A percentile compares a stretch with the other conserved stretches of the same genome.
These are phyloP conservation scores for Plasmopara viticola DNA, from an alignment of 352 stramenopile species.

Conservation along the genomic window DNA sequence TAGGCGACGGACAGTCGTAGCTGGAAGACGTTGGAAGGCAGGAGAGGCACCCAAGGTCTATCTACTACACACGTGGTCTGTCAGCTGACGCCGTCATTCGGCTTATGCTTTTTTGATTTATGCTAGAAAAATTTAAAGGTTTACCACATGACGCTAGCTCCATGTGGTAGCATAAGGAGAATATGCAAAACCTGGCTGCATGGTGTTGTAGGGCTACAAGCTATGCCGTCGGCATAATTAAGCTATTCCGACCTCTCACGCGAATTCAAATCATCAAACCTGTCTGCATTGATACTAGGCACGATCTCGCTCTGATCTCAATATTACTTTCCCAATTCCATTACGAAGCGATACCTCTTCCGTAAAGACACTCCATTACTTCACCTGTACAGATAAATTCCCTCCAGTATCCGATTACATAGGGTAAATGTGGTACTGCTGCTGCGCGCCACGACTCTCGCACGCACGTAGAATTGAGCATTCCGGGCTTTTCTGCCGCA, in stretches of 20 bases:
- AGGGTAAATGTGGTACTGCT: slow-evolving; percentile 1
- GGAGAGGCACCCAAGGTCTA: background rate
- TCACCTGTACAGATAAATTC: background rate
- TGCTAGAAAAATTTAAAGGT: background rate
- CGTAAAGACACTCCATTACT: background rate
- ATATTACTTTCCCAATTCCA: background rate
- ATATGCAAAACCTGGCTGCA: background rate
- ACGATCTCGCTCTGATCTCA: slow-evolving; percentile 3
- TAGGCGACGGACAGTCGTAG: slow-evolving; percentile 9
- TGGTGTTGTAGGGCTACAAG: background rate
- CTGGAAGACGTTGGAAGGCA: slow-evolving; percentile 4
- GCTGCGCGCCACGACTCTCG: slow-evolving; percentile 15
- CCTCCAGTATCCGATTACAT: background rate
- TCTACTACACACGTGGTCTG: slow-evolving; percentile 1
- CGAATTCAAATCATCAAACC: slow-evolving; percentile 24
- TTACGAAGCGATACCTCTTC: background rate
- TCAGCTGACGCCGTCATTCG: slow-evolving; percentile 10
- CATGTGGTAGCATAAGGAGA: slow-evolving; percentile 1
- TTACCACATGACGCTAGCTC: background rate
- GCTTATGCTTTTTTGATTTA: background rate
- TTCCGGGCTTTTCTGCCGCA: slow-evolving; percentile 12
- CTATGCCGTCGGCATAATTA: background rate
- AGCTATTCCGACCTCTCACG: slow-evolving; percentile 18
- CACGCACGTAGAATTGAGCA: slow-evolving; percentile 13
- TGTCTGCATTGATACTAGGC: slow-evolving; percentile 5